Evolutionary conservation across 257 asterid species (phyloP).

Genomic region (Fraxinus quadrangulata): DNA sequence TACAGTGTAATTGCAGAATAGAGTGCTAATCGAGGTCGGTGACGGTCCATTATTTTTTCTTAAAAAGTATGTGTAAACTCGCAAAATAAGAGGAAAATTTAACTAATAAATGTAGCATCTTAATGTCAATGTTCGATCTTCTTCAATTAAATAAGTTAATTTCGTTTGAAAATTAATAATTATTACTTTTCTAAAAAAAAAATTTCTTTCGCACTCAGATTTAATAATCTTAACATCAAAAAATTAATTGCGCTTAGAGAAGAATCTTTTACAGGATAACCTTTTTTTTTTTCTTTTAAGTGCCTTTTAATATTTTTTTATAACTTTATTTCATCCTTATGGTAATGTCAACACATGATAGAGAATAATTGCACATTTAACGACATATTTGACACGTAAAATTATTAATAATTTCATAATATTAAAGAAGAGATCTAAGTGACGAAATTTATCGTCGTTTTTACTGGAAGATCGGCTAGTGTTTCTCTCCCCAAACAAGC

Average conservation of each 20-base stretch:
- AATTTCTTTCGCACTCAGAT: not conserved
- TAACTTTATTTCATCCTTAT: too few relatives aligned
- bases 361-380: too few relatives aligned
- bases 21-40: not conserved
- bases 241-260: not conserved
- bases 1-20: not conserved
- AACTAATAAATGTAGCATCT: not conserved
- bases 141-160: not conserved
- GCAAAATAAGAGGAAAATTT: not conserved
- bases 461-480: too few relatives aligned
- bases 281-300: too few relatives aligned
- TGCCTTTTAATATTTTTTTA: too few relatives aligned
- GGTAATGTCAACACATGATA: too few relatives aligned
- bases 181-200: not conserved
- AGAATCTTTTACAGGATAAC: not conserved
- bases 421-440: too few relatives aligned
- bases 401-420: too few relatives aligned
- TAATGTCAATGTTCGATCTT: not conserved
- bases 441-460: too few relatives aligned
- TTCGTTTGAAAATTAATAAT: not conserved
- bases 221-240: not conserved
- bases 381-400: too few relatives aligned
- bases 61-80: too few relatives aligned
- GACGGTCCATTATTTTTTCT: not conserved
- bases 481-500: too few relatives aligned